Evolutionary conservation across 176 grass and related monocot species (phyloP).

Genomic region (Rhynchospora pubera): DNA sequence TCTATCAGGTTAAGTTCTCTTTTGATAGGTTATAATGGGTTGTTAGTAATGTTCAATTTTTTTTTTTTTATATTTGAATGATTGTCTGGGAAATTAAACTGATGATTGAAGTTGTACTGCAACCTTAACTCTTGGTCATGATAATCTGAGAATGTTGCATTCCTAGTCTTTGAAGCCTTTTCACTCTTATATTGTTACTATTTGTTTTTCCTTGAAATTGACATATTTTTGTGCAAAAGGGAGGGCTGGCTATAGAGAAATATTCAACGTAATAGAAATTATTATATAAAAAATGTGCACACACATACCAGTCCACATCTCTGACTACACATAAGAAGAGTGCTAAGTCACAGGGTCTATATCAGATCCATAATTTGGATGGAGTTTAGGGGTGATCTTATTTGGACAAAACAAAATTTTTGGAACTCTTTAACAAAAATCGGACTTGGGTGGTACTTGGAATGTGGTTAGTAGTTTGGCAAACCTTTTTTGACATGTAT

Average conservation of each 20-base stretch:
- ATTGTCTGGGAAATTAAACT: background rate
- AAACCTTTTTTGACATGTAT: background rate
- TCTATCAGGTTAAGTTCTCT: constrained; percentile 1
- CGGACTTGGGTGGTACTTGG: background rate
- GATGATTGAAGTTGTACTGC: background rate
- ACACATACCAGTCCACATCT: no score
- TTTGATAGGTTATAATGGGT: background rate
- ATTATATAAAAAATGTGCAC: no score
- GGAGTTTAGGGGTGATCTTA: background rate
- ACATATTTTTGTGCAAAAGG: background rate
- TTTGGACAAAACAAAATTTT: background rate
- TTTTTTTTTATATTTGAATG: background rate
- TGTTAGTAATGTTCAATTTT: background rate
- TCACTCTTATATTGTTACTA: background rate
- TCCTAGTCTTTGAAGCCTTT: background rate
- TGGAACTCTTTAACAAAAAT: background rate
- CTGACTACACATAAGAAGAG: background rate
- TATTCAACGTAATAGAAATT: background rate
- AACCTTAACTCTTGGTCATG: background rate
- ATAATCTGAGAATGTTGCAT: background rate
- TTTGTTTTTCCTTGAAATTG: background rate
- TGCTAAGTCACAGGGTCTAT: background rate
- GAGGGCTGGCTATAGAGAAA: background rate
- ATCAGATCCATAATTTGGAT: background rate
- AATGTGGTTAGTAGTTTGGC: background rate